Evolutionary conservation across 2,329 filamentous ascomycete species (phyloP).

Genomic region (Epichloe gansuensis): DNA sequence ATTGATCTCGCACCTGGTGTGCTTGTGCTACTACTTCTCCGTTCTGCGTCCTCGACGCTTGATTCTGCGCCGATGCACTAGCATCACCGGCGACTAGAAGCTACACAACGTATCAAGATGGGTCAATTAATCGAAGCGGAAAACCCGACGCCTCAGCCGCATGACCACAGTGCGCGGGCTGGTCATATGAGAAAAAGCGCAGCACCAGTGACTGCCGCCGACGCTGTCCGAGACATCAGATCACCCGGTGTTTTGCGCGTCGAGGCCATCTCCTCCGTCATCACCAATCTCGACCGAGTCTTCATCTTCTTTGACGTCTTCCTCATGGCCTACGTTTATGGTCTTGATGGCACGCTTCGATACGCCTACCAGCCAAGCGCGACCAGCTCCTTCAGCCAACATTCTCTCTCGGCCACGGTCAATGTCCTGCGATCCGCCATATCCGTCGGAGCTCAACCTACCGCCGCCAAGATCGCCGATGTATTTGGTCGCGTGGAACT

Average conservation of each 20-base stretch:
- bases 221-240: slow-evolving; percentile 19
- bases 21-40: no score
- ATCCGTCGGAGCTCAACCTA: slow-evolving; percentile 45
- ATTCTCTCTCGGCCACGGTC: slow-evolving; percentile 45
- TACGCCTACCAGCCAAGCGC: slow-evolving; percentile 43
- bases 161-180: slow-evolving; percentile 4
- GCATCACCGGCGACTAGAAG: no score
- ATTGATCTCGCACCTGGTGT: no score
- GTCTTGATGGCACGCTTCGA: slow-evolving; percentile 44
- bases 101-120: not conserved
- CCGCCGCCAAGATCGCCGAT: slow-evolving; percentile 51
- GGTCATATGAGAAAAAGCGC: not conserved
- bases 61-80: no score
- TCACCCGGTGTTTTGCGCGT: slow-evolving; percentile 46
- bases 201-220: slow-evolving; percentile 9
- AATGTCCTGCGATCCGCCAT: slow-evolving; percentile 46
- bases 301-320: slow-evolving; percentile 49
- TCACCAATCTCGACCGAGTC: slow-evolving; percentile 38
- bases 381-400: slow-evolving; percentile 33
- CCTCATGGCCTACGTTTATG: slow-evolving; percentile 50
- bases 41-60: no score
- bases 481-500: slow-evolving; percentile 52
- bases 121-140: not conserved
- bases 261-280: slow-evolving; percentile 39
- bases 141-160: not conserved